A percentile compares a stretch with the other conserved stretches of the same genome.
Conservation (phyloP, 208 protist genomes). For the Kentomonas sorsogonicus region DNA sequence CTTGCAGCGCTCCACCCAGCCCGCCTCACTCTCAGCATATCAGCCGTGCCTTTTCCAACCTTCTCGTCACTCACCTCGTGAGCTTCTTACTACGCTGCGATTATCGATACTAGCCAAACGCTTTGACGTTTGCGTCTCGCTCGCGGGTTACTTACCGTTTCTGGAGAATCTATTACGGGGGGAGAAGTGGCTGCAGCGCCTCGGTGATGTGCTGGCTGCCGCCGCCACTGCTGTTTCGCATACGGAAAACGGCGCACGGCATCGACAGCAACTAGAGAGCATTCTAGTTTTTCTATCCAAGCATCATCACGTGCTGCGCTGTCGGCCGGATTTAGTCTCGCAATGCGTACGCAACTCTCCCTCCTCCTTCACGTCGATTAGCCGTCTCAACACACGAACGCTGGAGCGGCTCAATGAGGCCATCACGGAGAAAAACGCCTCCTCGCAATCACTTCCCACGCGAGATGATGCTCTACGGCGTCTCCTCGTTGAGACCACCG, state of each 20-base stretch:
- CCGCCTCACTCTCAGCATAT: too few relatives aligned
- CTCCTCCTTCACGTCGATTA: background rate
- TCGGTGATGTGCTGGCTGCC: too few relatives aligned
- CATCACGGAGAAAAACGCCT: too few relatives aligned
- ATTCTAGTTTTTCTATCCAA: conserved; percentile 48
- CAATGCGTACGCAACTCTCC: conserved; percentile 61
- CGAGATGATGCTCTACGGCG: too few relatives aligned
- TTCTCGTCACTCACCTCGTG: conserved; percentile 40
- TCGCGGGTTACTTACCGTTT: conserved; percentile 62
- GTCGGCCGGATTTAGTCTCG: conserved; percentile 44
- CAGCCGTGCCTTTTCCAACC: conserved; percentile 36
- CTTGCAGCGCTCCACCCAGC: too few relatives aligned
- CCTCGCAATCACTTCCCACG: too few relatives aligned
- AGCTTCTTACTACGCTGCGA: conserved; percentile 66
- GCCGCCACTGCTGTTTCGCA: too few relatives aligned
- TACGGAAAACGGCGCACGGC: too few relatives aligned
- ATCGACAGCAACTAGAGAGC: conserved; percentile 21
- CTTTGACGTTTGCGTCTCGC: conserved; percentile 35
- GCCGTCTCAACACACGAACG: background rate
- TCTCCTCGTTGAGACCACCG: too few relatives aligned
- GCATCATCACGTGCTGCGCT: conserved; percentile 53
- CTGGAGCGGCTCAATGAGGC: too few relatives aligned
- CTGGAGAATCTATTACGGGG: conserved; percentile 50
- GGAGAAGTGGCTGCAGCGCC: conserved; percentile 31
- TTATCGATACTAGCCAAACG: conserved; percentile 41